A percentile compares a stretch with the other conserved stretches of the same genome.
phyloP scores from a whole-genome alignment of 257 asterid genomes.

The Nicotiana sylvestris region DNA sequence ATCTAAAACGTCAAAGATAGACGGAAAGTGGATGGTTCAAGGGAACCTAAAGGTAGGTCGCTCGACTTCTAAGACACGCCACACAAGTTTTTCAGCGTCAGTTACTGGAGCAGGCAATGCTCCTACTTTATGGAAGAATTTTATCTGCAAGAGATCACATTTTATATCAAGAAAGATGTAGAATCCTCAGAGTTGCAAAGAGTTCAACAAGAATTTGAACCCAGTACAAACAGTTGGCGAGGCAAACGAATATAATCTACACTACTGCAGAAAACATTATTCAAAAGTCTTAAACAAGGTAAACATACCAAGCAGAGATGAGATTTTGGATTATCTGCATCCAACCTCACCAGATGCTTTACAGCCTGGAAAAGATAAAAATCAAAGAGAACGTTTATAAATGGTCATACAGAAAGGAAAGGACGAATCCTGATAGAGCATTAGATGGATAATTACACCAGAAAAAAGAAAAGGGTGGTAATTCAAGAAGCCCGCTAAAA shows the following conservation, averaged over 20 bases:
- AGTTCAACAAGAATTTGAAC: not conserved
- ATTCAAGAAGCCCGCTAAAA: not conserved
- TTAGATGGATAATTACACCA: not conserved
- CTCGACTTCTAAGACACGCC: conserved; percentile 82
- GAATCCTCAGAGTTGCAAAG: not conserved
- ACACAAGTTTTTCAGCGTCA: conserved; percentile 67
- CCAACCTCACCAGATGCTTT: conserved; percentile 75
- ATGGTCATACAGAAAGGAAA: not conserved
- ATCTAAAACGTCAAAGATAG: not conserved
- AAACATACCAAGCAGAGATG: conserved; percentile 83
- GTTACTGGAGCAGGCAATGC: conserved; percentile 67
- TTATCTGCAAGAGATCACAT: conserved; percentile 47
- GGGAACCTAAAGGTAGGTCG: conserved; percentile 65
- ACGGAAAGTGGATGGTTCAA: conserved; percentile 8
- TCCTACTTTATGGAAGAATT: conserved; percentile 72
- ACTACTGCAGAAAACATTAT: not conserved
- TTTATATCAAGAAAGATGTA: not conserved
- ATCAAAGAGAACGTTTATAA: not conserved
- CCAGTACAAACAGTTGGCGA: not conserved
- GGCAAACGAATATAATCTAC: not conserved
- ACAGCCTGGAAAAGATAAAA: conserved; percentile 58
- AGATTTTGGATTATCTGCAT: conserved; percentile 66
- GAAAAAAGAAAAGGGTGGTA: not conserved
- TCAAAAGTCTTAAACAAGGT: conserved; percentile 8
- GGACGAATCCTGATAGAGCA: not conserved